Evolutionary conservation across 306 rosid genomes (phyloP), one percentile per base, ranked within the genome.

Genomic region (Canavalia gladiata): DNA sequence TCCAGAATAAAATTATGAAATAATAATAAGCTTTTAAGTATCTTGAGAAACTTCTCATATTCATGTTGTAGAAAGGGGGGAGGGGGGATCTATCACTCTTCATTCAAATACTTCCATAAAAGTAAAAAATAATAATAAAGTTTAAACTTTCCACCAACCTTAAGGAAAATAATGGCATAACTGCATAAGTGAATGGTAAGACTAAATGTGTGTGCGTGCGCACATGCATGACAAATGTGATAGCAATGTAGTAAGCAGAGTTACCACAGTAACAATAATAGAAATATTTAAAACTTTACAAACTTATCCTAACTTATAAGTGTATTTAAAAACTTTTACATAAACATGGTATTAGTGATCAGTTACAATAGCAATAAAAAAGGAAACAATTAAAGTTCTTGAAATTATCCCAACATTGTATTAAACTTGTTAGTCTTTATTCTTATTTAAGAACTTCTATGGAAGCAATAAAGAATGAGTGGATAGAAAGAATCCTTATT

Each of bases 371-470:
- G 55, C 55, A 41, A 66, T 4, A 29, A 77, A 6, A 37, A 64
- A 18, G 37, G 30, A 34, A 64, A 50, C 54, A 2, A 9, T 4
- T 65, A 6, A 39, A 37, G 33, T 66, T 51, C 4, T 34, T 1
- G 33, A 67, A 66, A 37, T 41, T 28, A 66, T 29, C 66, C 52
- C 1, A 45, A 50, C 29, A 28, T 39, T 41, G 39, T 77, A 52
- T 52, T 34, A 42, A 45, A 67, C 49, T 18, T 18, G 25, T 18
- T 18, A 18, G 25, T 18, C 25, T 18, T 18, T 18, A 18, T 18
- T 18, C 25, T 68, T 68, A 33, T 68, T 68, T 68, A 50, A 79
- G 69, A 69, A 57, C 56, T 45, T 56, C 60, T 13, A 69, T 3
- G 8, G 41, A 56, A 64, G 4, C 57, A 42, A 33, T 8, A 54